A percentile compares a stretch with the other conserved stretches of the same genome.
These are phyloP conservation scores for Scedosporium apiospermum DNA, from an alignment of 2,329 filamentous ascomycete species.

Conservation along the genomic window DNA sequence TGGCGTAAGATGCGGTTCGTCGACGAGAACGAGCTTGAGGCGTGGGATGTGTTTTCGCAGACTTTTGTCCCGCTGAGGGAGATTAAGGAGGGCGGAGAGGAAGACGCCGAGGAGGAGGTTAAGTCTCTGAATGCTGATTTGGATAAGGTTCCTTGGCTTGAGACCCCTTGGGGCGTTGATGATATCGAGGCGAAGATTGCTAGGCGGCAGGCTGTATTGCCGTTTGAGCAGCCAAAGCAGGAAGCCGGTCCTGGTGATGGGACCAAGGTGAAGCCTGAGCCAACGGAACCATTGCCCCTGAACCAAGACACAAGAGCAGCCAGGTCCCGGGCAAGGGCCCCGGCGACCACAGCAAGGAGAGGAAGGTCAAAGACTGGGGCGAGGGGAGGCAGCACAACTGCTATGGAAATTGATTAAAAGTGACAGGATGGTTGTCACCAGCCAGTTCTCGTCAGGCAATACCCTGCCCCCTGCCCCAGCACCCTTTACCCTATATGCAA, in stretches of 20 bases:
- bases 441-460: too few species aligned
- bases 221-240: not conserved
- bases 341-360: not conserved
- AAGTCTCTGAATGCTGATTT: not conserved
- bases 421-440: not conserved
- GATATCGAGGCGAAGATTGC: conserved; percentile 2
- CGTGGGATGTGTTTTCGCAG: conserved; percentile 68
- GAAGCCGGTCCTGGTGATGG: not conserved
- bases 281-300: not conserved
- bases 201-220: not conserved
- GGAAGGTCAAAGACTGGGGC: not conserved
- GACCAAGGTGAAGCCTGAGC: not conserved
- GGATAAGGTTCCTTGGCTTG: conserved; percentile 1
- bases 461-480: too few species aligned
- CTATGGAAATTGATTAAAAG: conserved; percentile 1
- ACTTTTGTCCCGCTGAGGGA: conserved; percentile 41
- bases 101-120: not conserved
- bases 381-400: not conserved
- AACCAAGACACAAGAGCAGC: not conserved
- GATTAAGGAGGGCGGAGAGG: not conserved
- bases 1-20: conserved; percentile 76
- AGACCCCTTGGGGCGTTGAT: not conserved
- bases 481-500: too few species aligned
- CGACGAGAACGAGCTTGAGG: conserved; percentile 67
- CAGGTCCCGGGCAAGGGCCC: not conserved